Conservation (phyloP, 2,329 filamentous ascomycete species). For the Hypomyces rosellus region DNA sequence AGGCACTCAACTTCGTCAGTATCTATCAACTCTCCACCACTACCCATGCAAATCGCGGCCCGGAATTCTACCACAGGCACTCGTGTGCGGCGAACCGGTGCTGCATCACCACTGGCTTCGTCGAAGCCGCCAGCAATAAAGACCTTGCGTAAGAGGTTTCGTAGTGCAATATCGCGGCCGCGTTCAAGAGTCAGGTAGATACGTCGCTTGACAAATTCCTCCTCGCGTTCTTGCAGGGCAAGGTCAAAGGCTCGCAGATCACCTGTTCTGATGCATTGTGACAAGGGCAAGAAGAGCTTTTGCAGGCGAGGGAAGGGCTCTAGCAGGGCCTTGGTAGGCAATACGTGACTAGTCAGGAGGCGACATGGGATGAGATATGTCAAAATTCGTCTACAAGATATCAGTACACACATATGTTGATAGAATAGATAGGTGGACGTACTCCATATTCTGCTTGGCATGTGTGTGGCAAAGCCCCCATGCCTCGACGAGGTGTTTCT, state of each 20-base stretch:
- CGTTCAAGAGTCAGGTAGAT: constrained; percentile 94
- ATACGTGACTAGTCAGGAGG: constrained; percentile 77
- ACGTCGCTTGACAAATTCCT: constrained; percentile 86
- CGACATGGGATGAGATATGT: constrained; percentile 93
- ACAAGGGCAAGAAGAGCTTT: constrained; percentile 70
- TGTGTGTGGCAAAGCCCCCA: constrained; percentile 74
- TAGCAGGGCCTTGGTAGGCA: constrained; percentile 69
- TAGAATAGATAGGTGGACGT: constrained; percentile 24
- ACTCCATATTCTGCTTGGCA: constrained; percentile 75
- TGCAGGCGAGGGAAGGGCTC: constrained; percentile 70
- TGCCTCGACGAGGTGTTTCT: constrained; percentile 72
- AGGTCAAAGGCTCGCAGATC: constrained; percentile 79
- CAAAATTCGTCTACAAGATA: constrained; percentile 64
- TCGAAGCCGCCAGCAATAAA: constrained; percentile 81
- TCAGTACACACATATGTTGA: constrained; percentile 16
- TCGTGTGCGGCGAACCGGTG: constrained; percentile 63
- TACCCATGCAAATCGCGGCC: constrained; percentile 72
- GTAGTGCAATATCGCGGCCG: constrained; percentile 82
- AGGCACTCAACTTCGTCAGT: constrained; percentile 93
- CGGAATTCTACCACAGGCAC: constrained; percentile 79
- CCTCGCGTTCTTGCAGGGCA: constrained; percentile 73
- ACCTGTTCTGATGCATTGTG: constrained; percentile 71
- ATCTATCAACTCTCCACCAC: constrained; percentile 61
- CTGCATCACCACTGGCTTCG: constrained; percentile 58
- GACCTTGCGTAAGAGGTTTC: constrained; percentile 88